Evolutionary conservation across 2,329 filamentous ascomycete species (phyloP), one percentile per base, ranked within the genome.

Genomic region (Rhynchosporium agropyri): DNA sequence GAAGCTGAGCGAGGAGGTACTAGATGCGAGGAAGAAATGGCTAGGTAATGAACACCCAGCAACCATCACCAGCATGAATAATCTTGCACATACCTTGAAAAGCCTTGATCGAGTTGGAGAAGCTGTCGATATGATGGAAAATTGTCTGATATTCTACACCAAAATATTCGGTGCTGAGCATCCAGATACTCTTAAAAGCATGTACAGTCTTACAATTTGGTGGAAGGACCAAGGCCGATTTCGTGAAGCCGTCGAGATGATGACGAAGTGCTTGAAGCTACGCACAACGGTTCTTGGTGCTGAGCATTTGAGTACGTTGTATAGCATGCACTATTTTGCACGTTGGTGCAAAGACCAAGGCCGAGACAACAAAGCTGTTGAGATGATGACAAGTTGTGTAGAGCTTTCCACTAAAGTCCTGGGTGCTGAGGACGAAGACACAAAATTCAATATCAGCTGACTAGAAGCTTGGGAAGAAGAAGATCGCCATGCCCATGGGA

Each of bases 11-110:
- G 15, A 10, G 29, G 15, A 65, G 55, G 54, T 61, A 28, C 45
- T 65, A 26, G 40, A 43, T 31, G 29, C 61, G n/a, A 60, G 40
- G 12, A 54, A 66, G 56, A 65, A 55, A 48, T 60, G 66, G 26
- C 57, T 59, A 8, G 64, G 64, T 28, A 5, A 49, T n/a, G 51
- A 63, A n/a, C 58, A 65, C 45, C 51, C 51, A 13, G 1, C 26
- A 4, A 61, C 58, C 7, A 40, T 65, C 2, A 57, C 49, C n/a
- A 59, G 54, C 50, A 66, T 62, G 64, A 54, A 60, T 20, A 63
- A 66, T 31, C 46, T 66, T 20, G 49, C 54, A 31, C 31, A 54
- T 28, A 28, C 53, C 43, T 58, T 62, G 51, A 15, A 56, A 12
- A 10, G 29, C 10, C 51, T 66, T 36, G 57, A 42, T 13, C 49